Evolutionary conservation across 1,284 basidiomycete genomes (phyloP).

Genomic region (Leccinum discolor): DNA sequence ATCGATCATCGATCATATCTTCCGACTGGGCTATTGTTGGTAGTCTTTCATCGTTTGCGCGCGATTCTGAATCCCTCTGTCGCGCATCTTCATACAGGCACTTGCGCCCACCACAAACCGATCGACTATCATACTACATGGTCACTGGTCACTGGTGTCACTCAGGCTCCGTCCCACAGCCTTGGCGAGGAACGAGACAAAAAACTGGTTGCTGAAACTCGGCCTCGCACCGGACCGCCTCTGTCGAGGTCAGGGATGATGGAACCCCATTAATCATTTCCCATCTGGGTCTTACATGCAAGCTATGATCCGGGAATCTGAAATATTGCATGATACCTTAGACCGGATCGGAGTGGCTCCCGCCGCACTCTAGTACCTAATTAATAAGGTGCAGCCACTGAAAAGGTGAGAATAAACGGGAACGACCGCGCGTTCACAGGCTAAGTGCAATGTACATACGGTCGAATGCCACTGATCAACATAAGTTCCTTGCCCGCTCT

Average conservation of each 20-base stretch:
- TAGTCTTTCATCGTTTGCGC: background rate
- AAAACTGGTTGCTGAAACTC: background rate
- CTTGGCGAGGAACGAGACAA: background rate
- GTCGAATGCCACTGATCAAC: background rate
- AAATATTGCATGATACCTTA: background rate
- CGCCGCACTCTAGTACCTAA: background rate
- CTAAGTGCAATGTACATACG: background rate
- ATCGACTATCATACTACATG: background rate
- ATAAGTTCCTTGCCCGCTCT: background rate
- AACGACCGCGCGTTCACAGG: background rate
- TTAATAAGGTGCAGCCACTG: background rate
- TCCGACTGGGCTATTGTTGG: background rate
- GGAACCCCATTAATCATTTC: background rate
- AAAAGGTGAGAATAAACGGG: background rate
- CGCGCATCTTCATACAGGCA: background rate
- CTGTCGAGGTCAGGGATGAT: background rate
- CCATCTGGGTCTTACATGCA: background rate
- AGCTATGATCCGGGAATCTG: background rate
- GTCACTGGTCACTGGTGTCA: background rate
- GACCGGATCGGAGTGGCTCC: background rate
- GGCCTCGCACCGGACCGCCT: no score
- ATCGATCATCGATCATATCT: background rate
- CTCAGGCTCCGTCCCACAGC: background rate
- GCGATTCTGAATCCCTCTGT: background rate
- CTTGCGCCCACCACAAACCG: background rate